Evolutionary conservation across 1,284 basidiomycete species (phyloP), one percentile per base, ranked within the genome.

Genomic region (Chondrostereum purpureum): DNA sequence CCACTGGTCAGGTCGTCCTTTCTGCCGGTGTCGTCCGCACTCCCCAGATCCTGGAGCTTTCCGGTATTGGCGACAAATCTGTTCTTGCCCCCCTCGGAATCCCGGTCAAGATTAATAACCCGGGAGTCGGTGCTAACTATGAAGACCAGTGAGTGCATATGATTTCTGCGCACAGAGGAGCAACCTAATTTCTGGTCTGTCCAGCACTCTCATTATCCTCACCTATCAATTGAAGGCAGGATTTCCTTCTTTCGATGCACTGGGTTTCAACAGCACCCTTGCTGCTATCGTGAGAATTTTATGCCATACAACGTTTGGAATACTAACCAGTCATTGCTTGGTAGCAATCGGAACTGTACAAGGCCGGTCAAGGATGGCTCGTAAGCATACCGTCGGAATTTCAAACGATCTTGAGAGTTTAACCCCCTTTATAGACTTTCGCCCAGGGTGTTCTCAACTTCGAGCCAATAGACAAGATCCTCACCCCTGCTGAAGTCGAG

Each of bases 1-100:
- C 34, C 11, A 14, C 19, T n/a, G 59, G 61, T 18, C 59, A 63
- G 41, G 59, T 63, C 13, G 54, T 63, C 35, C 37, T 63, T 8
- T 57, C 58, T 19, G 62, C 61, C 35, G 63, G 62, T 12, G 50
- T 58, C 6, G 47, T 67, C 41, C 58, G 60, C 17, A 60, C 59
- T 3, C 63, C 65, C 6, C 61, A 64, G 44, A 51, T 67, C 4
- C 53, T 67, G 14, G 62, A 66, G 43, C 53, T 65, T 3, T 66
- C 64, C 4, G 64, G 65, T 0, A 59, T 67, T n/a, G 65, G 65
- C 14, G 51, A 58, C 34, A 39, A 47, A 27, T 36, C 43, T 12
- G 44, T 62, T n/a, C 43, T 62, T n/a, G 18, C 34, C 5, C 47
- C 51, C 14, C 39, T 56, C 17, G 50, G 39, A 6, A 55, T 60